Percentiles rank a stretch among this genome's conserved stretches.
Evolutionary conservation across 2,329 filamentous ascomycete species (phyloP).

Genomic region (Blastomyces silverae): DNA sequence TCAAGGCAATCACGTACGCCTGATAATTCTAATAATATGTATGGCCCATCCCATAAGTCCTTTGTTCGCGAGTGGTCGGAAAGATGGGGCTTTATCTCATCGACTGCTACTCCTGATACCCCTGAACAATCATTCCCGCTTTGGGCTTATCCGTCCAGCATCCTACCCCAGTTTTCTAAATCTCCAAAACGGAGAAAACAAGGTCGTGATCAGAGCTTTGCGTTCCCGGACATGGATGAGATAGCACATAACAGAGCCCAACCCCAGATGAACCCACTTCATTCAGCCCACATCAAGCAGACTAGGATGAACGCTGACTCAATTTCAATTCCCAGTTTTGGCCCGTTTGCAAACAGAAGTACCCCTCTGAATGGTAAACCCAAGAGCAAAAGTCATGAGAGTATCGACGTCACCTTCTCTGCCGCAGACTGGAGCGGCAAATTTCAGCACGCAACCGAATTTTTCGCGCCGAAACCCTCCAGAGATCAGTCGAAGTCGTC

Average conservation of each 20-base stretch:
- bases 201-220: not conserved
- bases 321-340: slow-evolving; percentile 15
- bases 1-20: not conserved
- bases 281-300: slow-evolving; percentile 4
- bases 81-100: slow-evolving; percentile 20
- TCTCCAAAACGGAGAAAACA: not conserved
- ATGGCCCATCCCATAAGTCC: slow-evolving; percentile 20
- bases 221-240: not conserved
- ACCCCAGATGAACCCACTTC: not conserved
- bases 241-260: not conserved
- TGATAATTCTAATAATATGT: slow-evolving; percentile 20
- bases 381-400: slow-evolving; percentile 33
- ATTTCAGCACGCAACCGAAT: slow-evolving; percentile 31
- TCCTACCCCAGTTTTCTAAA: slow-evolving; percentile 24
- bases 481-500: slow-evolving; percentile 24
- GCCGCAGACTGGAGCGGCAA: slow-evolving; percentile 38
- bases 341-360: slow-evolving; percentile 17
- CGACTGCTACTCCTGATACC: slow-evolving; percentile 12
- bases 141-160: slow-evolving; percentile 27
- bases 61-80: slow-evolving; percentile 19
- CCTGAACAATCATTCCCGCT: slow-evolving; percentile 22
- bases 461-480: slow-evolving; percentile 32
- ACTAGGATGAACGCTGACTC: slow-evolving; percentile 13
- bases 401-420: slow-evolving; percentile 37
- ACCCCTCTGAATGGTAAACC: slow-evolving; percentile 21